Base-by-base conservation (phyloP, 805 yeast genomes). In the Kodamaea hsintzibuensis region DNA sequence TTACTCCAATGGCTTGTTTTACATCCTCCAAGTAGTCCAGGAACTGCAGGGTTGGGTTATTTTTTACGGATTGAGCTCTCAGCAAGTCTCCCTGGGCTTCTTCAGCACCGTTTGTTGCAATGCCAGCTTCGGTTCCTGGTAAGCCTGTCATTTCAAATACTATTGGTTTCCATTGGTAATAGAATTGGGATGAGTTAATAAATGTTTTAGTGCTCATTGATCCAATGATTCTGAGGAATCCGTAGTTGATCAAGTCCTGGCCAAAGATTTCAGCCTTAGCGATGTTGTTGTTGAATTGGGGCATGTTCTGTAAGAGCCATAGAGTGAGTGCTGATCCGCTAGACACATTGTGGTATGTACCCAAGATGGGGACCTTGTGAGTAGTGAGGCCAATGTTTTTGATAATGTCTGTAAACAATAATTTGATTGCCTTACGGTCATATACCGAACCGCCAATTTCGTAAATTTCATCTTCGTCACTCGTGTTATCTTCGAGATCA, bases 131-230 rank as follows among this genome's bases (percentile, higher is more conserved):
- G 7, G 50, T 27, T 0, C 52, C 62, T 3, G 59, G 56, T 18
- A 71, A 49, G 33, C 64, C 64, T 1, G 76, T 67, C 42, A 82
- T 72, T 56, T 80, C 83, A 64, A 81, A 88, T 0, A 89, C 88
- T 55, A 77, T 69, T 2, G 84, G 84, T 57, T 83, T 85, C 96
- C 96, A 91, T 69, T 89, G 96, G 64, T 89, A 90, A 62, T 74
- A 78, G 66, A 86, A 83, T 52, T 84, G 86, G 2, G 91, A 82
- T 17, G 91, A 83, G 67, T 88, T 89, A 51, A 86, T 90, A 68
- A 90, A 90, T 50, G 69, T 74, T 47, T 73, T 73, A 35, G 65
- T 66, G 35, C 62, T 54, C 62, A 84, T 82, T 49, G 83, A 78
- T 6, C 93, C 93, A 46, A 88, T 83, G 33, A 84, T 76, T 57